These are phyloP conservation scores for Candida boidinii DNA, from an alignment of 805 yeast species.

Conservation along the genomic window DNA sequence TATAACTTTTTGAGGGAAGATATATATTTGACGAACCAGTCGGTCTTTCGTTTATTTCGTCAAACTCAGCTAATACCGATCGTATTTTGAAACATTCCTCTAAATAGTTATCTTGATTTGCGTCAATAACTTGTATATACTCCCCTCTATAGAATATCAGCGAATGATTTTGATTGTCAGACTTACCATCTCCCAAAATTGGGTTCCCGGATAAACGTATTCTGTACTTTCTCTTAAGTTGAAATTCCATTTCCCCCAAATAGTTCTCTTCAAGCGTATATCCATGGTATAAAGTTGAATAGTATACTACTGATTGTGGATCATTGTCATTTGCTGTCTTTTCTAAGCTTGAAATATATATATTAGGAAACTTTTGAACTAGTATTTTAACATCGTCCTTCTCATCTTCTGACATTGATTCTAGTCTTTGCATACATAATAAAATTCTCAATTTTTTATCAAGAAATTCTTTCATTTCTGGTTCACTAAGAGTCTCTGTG, in stretches of 20 bases:
- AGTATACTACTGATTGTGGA: constrained; percentile 25
- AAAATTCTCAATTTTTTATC: constrained; percentile 77
- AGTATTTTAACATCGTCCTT: constrained; percentile 58
- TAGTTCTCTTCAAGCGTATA: constrained; percentile 40
- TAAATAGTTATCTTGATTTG: constrained; percentile 90
- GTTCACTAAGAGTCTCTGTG: too few species aligned
- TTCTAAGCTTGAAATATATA: constrained; percentile 47
- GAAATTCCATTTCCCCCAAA: too few species aligned
- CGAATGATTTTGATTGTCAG: constrained; percentile 90
- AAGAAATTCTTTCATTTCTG: too few species aligned
- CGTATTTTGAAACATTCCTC: constrained; percentile 92
- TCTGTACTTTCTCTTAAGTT: constrained; percentile 41
- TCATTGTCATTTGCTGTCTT: constrained; percentile 36
- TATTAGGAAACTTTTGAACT: constrained; percentile 64
- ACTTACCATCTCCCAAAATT: constrained; percentile 91
- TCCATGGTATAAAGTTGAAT: constrained; percentile 64
- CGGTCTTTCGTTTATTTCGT: constrained; percentile 60
- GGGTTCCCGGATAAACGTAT: constrained; percentile 89
- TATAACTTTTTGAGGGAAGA: constrained; percentile 44
- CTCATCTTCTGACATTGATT: constrained; percentile 58
- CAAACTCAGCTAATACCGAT: constrained; percentile 84
- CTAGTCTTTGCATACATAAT: constrained; percentile 82
- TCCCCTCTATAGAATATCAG: constrained; percentile 87
- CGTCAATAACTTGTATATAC: constrained; percentile 90
- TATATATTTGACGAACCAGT: constrained; percentile 39